A percentile compares a stretch with the other conserved stretches of the same genome.
These are phyloP conservation scores for Leccinellum luteum DNA, from an alignment of 768 basidiomycete species.

Conservation along the genomic window DNA sequence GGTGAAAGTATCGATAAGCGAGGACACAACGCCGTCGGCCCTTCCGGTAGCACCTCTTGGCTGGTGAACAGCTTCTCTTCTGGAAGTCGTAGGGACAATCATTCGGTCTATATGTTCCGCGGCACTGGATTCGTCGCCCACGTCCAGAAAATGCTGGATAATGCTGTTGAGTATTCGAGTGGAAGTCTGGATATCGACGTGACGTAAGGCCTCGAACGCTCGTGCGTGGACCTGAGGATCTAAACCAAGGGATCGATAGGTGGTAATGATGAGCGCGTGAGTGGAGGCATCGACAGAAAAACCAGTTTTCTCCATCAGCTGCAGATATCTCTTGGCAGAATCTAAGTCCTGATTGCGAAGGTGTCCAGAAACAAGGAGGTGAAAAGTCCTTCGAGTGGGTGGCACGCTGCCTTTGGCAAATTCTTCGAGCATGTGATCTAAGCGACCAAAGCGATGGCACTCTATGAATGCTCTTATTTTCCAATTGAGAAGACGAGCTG, in stretches of 20 bases:
- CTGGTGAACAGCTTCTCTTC: constrained; percentile 19
- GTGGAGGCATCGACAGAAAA: constrained; percentile 55
- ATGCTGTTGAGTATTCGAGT: constrained; percentile 67
- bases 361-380: constrained; percentile 63
- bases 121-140: constrained; percentile 47
- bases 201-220: constrained; percentile 46
- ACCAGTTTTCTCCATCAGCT: constrained; percentile 55
- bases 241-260: constrained; percentile 59
- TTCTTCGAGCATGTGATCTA: constrained; percentile 47
- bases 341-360: constrained; percentile 65
- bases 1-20: not conserved
- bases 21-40: constrained; percentile 27
- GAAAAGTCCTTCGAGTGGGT: constrained; percentile 64
- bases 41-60: constrained; percentile 28
- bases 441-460: constrained; percentile 42
- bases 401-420: constrained; percentile 45
- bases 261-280: constrained; percentile 54
- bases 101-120: constrained; percentile 50
- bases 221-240: constrained; percentile 52
- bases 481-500: constrained; percentile 67
- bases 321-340: constrained; percentile 52
- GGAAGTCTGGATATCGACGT: constrained; percentile 38
- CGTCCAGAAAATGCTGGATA: constrained; percentile 59
- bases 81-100: constrained; percentile 39
- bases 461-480: constrained; percentile 60